Evolutionary conservation across 164 flowering plant genomes (phyloP).

Genomic region (grape (Vitis vinifera)): ASM3070453v1 NC_081823.1:5006501-5007000

Average conservation of each 20-base stretch:
- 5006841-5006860: too few species aligned
- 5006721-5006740: conserved; percentile 12
- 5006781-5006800: too few species aligned
- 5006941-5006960: conserved; percentile 20
- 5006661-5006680: conserved; percentile 38
- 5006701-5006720: conserved; percentile 17
- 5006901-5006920: conserved; percentile 2
- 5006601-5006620: conserved; percentile 33
- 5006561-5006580: conserved; percentile 54
- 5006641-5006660: conserved; percentile 48
- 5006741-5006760: background rate
- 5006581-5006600: conserved; percentile 18
- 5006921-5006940: background rate
- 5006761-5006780: too few species aligned
- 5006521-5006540: conserved; percentile 2
- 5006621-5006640: conserved; percentile 29
- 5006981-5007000: conserved; percentile 4
- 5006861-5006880: conserved; percentile 21
- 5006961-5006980: conserved; percentile 34
- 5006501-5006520: too few species aligned
- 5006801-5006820: conserved; percentile 17
- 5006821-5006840: conserved; percentile 17
- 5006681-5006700: conserved; percentile 47
- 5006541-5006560: conserved; percentile 62
- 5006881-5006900: conserved; percentile 15